Conservation (phyloP, 352 stramenopile genomes). For the Phytophthora cactorum region DNA sequence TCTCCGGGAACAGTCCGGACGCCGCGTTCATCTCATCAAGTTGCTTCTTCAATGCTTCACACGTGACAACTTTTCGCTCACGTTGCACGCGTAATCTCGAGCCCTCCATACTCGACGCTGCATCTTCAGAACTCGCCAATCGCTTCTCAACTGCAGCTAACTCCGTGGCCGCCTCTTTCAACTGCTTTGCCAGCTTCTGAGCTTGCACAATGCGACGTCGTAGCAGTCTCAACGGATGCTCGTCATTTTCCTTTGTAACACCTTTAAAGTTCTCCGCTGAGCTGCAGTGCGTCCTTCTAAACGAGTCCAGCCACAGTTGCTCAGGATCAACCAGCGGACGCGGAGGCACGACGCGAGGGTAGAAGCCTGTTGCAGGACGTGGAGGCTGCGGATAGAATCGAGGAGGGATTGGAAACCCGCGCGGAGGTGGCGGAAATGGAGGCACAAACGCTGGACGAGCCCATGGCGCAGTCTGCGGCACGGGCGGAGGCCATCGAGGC, state of each 20-base stretch:
- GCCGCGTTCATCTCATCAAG: slow-evolving; percentile 28
- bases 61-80: slow-evolving; percentile 30
- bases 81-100: slow-evolving; percentile 19
- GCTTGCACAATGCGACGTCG: slow-evolving; percentile 26
- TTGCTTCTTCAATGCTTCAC: slow-evolving; percentile 37
- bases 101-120: slow-evolving; percentile 5
- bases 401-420: background rate
- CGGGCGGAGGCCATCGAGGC: slow-evolving; percentile 19
- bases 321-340: slow-evolving; percentile 29
- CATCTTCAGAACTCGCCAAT: slow-evolving; percentile 3
- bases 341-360: slow-evolving; percentile 20
- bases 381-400: slow-evolving; percentile 11
- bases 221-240: slow-evolving; percentile 33
- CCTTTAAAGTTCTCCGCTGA: background rate
- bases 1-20: slow-evolving; percentile 25
- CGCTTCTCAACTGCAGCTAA: slow-evolving; percentile 34
- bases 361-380: slow-evolving; percentile 11
- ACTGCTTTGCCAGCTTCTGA: slow-evolving; percentile 25
- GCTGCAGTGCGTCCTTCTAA: slow-evolving; percentile 29
- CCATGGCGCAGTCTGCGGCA: slow-evolving; percentile 2
- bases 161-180: slow-evolving; percentile 27
- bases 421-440: slow-evolving; percentile 7
- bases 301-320: slow-evolving; percentile 36
- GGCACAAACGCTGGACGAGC: slow-evolving; percentile 14
- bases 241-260: background rate